Base-by-base conservation (phyloP, 2,329 filamentous ascomycete species). In the Coniochaeta pulveracea region DNA sequence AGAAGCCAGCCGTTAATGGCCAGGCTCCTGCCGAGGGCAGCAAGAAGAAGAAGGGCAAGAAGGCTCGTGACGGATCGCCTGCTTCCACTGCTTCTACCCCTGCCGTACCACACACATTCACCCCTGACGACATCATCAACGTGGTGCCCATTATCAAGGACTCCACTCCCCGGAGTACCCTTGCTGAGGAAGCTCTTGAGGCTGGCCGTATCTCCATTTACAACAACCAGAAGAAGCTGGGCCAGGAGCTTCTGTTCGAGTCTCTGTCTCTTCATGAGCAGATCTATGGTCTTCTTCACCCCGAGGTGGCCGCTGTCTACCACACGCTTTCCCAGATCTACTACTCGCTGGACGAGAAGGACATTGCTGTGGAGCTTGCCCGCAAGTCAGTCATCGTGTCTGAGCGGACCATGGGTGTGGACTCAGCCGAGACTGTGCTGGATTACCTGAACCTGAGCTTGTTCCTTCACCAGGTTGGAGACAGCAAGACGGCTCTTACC, bases 281-380 rank as follows among this genome's bases (percentile, higher is more conserved):
- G 58, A 96, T 98, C 45, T 98, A 98, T 50, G 91, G 91, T 39
- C 93, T 96, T 37, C 69, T 98, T 17, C 91, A 98, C 54, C 88
- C 91, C 2, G 91, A 98, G 60, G 89, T 96, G 38, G 91, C 89
- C 29, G 79, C 88, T 42, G 82, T 93, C 18, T 98, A 98, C 66
- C 89, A 94, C 58, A 86, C 83, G 34, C 61, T 98, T 28, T 94
- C 91, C 3, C 94, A 93, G 68, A 71, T 96, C 35, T 95, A 95
- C 63, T 96, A 93, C 59, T 84, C 93, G 55, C 73, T 94, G n/a
- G 91, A 96, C 35, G 91, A 98, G 64, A 96, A 96, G 67, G 84
- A 88, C 23, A 85, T 85, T 8, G 91, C 91, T 16, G 82, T 96
- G 16, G 91, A 98, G 58, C 74, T 98, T 41, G 88, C 91, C 12